phyloP scores from a whole-genome alignment of 331 rosid species.

The Malus hybrid region DNA sequence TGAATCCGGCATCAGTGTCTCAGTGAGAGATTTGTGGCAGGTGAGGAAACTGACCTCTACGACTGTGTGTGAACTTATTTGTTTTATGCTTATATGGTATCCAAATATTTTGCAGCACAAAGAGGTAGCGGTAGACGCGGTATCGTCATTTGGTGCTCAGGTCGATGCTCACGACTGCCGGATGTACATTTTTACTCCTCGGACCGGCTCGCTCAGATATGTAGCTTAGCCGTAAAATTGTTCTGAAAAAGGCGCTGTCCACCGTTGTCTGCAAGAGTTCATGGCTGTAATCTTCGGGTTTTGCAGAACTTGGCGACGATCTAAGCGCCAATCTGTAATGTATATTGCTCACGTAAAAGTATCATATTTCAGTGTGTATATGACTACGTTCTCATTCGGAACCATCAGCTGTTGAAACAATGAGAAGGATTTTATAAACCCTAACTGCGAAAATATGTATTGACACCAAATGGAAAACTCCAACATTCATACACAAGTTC shows the following conservation, averaged over 20 bases:
- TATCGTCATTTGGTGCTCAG: slow-evolving; percentile 52
- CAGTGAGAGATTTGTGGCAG: slow-evolving; percentile 94
- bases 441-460: no score
- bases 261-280: neutral
- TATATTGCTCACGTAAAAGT: neutral
- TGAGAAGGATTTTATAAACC: neutral
- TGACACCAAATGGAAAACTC: neutral
- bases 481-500: neutral
- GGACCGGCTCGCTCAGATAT: slow-evolving; percentile 21
- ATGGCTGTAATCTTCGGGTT: neutral
- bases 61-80: neutral
- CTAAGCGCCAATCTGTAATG: neutral
- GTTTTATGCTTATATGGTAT: neutral
- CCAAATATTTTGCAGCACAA: slow-evolving; percentile 56
- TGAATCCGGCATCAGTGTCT: slow-evolving; percentile 42
- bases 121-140: slow-evolving; percentile 32
- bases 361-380: neutral
- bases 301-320: neutral
- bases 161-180: slow-evolving; percentile 61
- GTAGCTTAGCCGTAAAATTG: slow-evolving; percentile 17
- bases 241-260: neutral
- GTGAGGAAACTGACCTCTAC: slow-evolving; percentile 28
- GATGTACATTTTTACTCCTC: slow-evolving; percentile 54
- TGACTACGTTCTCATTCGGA: neutral
- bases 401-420: neutral